A percentile compares a stretch with the other conserved stretches of the same genome.
phyloP scores from a whole-genome alignment of 1,139 yeast genomes.

The Suhomyces coccinellae region DNA sequence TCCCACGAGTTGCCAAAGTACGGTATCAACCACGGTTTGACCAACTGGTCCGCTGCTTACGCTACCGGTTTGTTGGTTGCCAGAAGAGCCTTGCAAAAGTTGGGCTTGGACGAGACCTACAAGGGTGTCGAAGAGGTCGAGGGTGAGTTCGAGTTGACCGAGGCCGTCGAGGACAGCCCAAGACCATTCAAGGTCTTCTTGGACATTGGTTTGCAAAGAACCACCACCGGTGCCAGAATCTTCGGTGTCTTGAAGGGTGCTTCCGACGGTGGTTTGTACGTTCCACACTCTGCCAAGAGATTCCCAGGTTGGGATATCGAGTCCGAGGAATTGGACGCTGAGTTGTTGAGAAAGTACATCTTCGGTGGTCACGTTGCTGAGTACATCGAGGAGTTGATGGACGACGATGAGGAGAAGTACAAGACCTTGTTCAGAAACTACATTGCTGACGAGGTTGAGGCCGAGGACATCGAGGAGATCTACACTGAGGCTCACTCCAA shows the following conservation, averaged over 20 bases:
- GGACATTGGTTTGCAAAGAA: conserved; percentile 99
- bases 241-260: conserved; percentile 99
- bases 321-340: conserved; percentile 97
- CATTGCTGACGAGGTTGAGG: conserved; percentile 96
- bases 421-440: conserved; percentile 93
- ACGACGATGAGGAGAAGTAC: conserved; percentile 99
- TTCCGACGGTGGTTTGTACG: conserved; percentile 99
- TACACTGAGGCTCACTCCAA: conserved; percentile 93
- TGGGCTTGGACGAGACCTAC: conserved; percentile 98
- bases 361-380: conserved; percentile 99
- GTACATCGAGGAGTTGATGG: conserved; percentile 99
- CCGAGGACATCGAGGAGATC: conserved; percentile 94
- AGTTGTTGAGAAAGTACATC: conserved; percentile 97
- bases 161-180: conserved; percentile 99
- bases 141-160: conserved; percentile 98
- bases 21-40: conserved; percentile 98
- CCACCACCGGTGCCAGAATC: conserved; percentile 99
- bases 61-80: conserved; percentile 98
- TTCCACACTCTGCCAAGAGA: conserved; percentile 99
- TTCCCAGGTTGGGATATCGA: conserved; percentile 99
- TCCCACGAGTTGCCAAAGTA: conserved; percentile 97
- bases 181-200: conserved; percentile 99
- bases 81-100: conserved; percentile 98
- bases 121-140: conserved; percentile 98
- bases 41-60: conserved; percentile 99